Percentiles rank a stretch among this genome's conserved stretches.
Conservation (phyloP, 1,284 basidiomycete species). For the Boletellus deceptivus region DNA sequence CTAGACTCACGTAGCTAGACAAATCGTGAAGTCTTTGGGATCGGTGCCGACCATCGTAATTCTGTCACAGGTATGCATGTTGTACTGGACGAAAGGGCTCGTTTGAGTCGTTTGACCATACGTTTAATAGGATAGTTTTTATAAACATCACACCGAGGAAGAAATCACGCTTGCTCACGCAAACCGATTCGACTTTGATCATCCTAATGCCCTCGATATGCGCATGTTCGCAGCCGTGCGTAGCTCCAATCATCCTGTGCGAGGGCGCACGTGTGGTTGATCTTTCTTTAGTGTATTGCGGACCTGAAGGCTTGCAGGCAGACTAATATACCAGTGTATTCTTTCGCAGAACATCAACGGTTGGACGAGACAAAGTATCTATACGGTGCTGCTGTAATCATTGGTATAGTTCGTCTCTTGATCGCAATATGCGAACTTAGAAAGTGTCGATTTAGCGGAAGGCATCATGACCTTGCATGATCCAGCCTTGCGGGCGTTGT, state of each 20-base stretch:
- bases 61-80: slow-evolving; percentile 65
- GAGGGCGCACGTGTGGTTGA: background rate
- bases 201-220: slow-evolving; percentile 92
- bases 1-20: slow-evolving; percentile 88
- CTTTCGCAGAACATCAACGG: slow-evolving; percentile 89
- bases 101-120: background rate
- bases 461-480: slow-evolving; percentile 93
- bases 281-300: slow-evolving; percentile 61
- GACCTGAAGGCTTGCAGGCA: slow-evolving; percentile 84
- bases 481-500: slow-evolving; percentile 71
- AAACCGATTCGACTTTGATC: slow-evolving; percentile 91
- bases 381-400: slow-evolving; percentile 94
- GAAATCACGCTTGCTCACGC: slow-evolving; percentile 80
- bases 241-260: slow-evolving; percentile 7
- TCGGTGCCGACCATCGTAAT: slow-evolving; percentile 89
- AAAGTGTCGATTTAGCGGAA: slow-evolving; percentile 55
- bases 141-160: slow-evolving; percentile 77
- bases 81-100: background rate
- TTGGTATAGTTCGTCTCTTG: slow-evolving; percentile 48
- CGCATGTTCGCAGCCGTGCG: slow-evolving; percentile 77
- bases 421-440: background rate
- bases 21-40: slow-evolving; percentile 79
- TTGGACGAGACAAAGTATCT: slow-evolving; percentile 85
- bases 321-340: slow-evolving; percentile 90
- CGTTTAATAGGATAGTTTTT: slow-evolving; percentile 82